These are phyloP conservation scores for Hymenoscyphus fraxineus DNA, from an alignment of 2,329 filamentous ascomycete species.

Conservation along the genomic window DNA sequence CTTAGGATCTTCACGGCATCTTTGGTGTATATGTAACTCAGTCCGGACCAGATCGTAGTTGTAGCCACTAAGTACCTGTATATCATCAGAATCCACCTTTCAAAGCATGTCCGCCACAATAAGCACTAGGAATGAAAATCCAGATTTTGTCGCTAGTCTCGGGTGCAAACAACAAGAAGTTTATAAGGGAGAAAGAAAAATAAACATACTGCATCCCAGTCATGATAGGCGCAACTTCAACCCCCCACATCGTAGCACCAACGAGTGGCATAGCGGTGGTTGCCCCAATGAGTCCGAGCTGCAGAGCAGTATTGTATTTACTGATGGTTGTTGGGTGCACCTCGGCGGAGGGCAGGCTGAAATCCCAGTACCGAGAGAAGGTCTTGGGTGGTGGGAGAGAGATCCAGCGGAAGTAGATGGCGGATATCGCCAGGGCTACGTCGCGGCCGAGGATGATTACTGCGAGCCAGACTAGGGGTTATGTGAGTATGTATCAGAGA, in stretches of 20 bases:
- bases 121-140: too few species aligned
- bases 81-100: background rate
- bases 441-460: conserved; percentile 89
- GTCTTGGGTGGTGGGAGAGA: conserved; percentile 92
- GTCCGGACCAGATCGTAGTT: conserved; percentile 90
- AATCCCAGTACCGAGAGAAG: conserved; percentile 92
- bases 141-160: background rate
- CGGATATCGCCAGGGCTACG: conserved; percentile 74
- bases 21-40: conserved; percentile 87
- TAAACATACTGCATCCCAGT: conserved; percentile 59
- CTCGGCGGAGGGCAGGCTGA: conserved; percentile 82
- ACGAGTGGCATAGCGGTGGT: conserved; percentile 74
- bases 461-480: conserved; percentile 69
- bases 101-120: too few species aligned
- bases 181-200: background rate
- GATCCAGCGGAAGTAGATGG: conserved; percentile 95
- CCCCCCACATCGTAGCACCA: conserved; percentile 41
- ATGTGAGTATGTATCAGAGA: background rate
- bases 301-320: conserved; percentile 91
- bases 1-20: conserved; percentile 84
- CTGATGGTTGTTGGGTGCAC: conserved; percentile 79
- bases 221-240: conserved; percentile 52
- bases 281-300: conserved; percentile 79
- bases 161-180: background rate
- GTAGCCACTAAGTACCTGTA: conserved; percentile 73